These are phyloP conservation scores for Kockovaella imperatae DNA, from an alignment of 768 basidiomycete species.

Conservation along the genomic window DNA sequence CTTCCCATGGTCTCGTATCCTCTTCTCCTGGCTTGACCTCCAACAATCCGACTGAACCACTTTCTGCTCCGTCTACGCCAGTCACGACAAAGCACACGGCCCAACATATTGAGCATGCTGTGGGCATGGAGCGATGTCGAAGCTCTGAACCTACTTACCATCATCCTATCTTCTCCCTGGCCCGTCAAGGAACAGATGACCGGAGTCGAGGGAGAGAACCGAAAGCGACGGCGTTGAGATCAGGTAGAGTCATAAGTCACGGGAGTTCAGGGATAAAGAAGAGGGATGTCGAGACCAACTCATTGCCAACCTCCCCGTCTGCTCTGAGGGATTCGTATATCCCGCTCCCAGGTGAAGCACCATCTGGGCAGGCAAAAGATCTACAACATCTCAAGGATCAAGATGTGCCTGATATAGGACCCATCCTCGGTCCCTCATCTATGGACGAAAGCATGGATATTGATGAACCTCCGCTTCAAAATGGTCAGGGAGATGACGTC, in stretches of 20 bases:
- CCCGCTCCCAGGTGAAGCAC: not conserved
- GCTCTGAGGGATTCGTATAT: conserved; percentile 6
- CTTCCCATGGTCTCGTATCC: conserved; percentile 17
- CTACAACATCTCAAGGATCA: conserved; percentile 10
- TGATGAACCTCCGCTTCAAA: conserved; percentile 8
- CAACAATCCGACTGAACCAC: conserved; percentile 9
- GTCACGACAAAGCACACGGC: conserved; percentile 28
- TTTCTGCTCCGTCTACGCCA: conserved; percentile 37
- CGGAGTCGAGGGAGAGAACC: conserved; percentile 20
- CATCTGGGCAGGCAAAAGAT: conserved; percentile 9
- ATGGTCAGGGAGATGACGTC: conserved; percentile 1
- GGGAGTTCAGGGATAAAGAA: conserved; percentile 13
- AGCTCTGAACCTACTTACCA: conserved; percentile 27
- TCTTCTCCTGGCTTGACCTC: conserved; percentile 4
- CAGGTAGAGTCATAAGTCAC: too few species aligned
- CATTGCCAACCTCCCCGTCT: not conserved
- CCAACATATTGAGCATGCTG: conserved; percentile 3
- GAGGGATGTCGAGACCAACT: not conserved
- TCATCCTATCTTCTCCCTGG: not conserved
- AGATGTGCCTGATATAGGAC: not conserved
- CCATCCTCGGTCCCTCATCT: not conserved
- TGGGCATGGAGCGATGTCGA: conserved; percentile 31
- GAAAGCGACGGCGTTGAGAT: conserved; percentile 32
- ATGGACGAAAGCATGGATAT: conserved; percentile 27
- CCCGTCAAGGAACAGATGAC: not conserved